These are phyloP conservation scores for Alternaria arborescens DNA, from an alignment of 2,329 filamentous ascomycete species.

Conservation along the genomic window DNA sequence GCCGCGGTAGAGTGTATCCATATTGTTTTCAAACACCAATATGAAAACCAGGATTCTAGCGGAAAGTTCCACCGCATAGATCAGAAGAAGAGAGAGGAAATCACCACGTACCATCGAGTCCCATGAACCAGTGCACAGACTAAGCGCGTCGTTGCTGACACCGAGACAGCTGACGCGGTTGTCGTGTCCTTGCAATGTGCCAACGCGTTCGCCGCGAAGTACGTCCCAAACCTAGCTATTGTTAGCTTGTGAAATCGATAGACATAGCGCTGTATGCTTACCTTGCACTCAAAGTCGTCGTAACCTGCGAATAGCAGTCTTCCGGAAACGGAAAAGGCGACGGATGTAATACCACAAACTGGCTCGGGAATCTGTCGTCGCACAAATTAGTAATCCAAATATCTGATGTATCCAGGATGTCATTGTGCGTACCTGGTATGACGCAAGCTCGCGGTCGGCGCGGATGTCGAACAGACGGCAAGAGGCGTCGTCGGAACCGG, in stretches of 20 bases:
- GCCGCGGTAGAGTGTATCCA: neutral
- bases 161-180: constrained; percentile 98
- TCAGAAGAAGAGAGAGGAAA: neutral
- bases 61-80: too few species aligned
- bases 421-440: constrained; percentile 58
- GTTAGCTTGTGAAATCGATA: constrained; percentile 50
- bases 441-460: constrained; percentile 81
- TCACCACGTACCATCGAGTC: constrained; percentile 85
- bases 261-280: constrained; percentile 56
- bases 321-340: constrained; percentile 96
- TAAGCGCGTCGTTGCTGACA: constrained; percentile 98
- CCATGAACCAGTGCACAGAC: constrained; percentile 99
- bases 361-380: constrained; percentile 89
- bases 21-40: neutral
- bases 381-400: constrained; percentile 36
- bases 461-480: constrained; percentile 98
- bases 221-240: constrained; percentile 90
- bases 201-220: constrained; percentile 94
- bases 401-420: neutral
- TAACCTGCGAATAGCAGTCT: constrained; percentile 96
- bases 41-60: neutral
- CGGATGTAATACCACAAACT: constrained; percentile 96
- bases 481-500: constrained; percentile 95
- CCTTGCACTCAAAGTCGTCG: constrained; percentile 99
- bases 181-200: constrained; percentile 95